Conservation (phyloP, 2,329 filamentous ascomycete genomes). For the Neonectria coccinea region DNA sequence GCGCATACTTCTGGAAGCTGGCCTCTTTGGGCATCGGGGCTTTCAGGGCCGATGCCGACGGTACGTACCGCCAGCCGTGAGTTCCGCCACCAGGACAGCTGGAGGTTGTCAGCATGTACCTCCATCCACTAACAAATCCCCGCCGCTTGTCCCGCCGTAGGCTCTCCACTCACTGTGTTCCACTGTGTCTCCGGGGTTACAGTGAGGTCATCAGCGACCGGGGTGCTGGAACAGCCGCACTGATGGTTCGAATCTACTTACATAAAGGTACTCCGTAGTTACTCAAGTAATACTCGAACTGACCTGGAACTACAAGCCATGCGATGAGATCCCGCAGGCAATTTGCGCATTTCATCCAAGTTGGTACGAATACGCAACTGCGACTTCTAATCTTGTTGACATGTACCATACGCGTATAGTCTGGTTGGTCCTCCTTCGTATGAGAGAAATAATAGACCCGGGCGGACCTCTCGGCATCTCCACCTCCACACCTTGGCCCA, state of each 20-base stretch:
- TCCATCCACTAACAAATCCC: conserved; percentile 2
- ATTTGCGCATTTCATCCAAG: not conserved
- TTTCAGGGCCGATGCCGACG: conserved; percentile 23
- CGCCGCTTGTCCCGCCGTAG: not conserved
- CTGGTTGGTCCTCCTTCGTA: conserved; percentile 18
- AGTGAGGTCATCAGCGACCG: conserved; percentile 44
- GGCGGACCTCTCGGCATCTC: conserved; percentile 45
- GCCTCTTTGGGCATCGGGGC: conserved; percentile 43
- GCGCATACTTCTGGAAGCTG: conserved; percentile 42
- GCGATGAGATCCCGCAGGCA: no score
- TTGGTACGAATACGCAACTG: not conserved
- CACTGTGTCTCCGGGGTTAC: conserved; percentile 4
- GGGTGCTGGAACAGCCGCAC: conserved; percentile 25
- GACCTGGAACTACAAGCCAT: no score
- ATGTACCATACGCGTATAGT: conserved; percentile 20
- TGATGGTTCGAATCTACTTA: not conserved
- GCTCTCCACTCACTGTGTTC: not conserved
- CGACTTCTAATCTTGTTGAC: not conserved
- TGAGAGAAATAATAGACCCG: conserved; percentile 42
- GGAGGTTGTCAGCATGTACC: conserved; percentile 26
- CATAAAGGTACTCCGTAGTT: no score
- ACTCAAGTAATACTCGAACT: no score
- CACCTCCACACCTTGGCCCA: conserved; percentile 43
- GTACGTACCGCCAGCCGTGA: conserved; percentile 35
- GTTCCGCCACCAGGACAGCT: not conserved